These are phyloP conservation scores for Mixia osmundae DNA, from an alignment of 1,284 basidiomycete genomes.

Conservation along the genomic window DNA sequence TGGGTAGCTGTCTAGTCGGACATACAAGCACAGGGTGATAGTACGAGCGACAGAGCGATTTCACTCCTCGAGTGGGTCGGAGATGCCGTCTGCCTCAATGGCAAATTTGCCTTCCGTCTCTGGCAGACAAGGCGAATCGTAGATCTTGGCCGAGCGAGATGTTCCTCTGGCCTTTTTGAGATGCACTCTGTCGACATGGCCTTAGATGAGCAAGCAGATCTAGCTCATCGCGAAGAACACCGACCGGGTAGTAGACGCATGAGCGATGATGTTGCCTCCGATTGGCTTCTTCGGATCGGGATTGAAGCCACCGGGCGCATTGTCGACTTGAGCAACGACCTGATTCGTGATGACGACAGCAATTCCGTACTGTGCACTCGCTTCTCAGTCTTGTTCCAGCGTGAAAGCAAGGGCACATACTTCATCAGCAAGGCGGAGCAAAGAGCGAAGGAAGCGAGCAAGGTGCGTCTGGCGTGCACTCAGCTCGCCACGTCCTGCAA, in stretches of 20 bases:
- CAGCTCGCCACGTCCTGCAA: slow-evolving; percentile 81
- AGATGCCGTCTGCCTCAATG: slow-evolving; percentile 32
- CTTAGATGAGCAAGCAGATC: background rate
- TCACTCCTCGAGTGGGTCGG: slow-evolving; percentile 15
- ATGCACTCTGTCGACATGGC: slow-evolving; percentile 39
- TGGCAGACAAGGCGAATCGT: slow-evolving; percentile 91
- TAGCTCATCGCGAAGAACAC: slow-evolving; percentile 7
- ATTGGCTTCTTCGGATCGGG: slow-evolving; percentile 82
- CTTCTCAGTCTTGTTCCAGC: background rate
- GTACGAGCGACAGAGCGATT: background rate
- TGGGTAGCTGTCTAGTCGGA: no score
- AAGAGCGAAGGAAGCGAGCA: slow-evolving; percentile 82
- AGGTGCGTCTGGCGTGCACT: slow-evolving; percentile 88
- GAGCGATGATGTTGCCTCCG: slow-evolving; percentile 87
- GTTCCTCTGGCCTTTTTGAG: slow-evolving; percentile 81
- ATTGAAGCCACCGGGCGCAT: slow-evolving; percentile 64
- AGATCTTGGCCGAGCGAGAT: slow-evolving; percentile 86
- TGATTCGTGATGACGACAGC: slow-evolving; percentile 96
- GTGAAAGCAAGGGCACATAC: slow-evolving; percentile 25
- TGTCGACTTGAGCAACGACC: slow-evolving; percentile 94
- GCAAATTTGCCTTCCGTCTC: slow-evolving; percentile 92
- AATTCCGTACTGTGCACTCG: slow-evolving; percentile 52
- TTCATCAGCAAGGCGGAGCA: slow-evolving; percentile 89
- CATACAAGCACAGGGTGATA: no score
- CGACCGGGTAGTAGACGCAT: slow-evolving; percentile 76